These are phyloP conservation scores for Exophiala dermatitidis DNA, from an alignment of 2,329 filamentous ascomycete species.

Conservation along the genomic window DNA sequence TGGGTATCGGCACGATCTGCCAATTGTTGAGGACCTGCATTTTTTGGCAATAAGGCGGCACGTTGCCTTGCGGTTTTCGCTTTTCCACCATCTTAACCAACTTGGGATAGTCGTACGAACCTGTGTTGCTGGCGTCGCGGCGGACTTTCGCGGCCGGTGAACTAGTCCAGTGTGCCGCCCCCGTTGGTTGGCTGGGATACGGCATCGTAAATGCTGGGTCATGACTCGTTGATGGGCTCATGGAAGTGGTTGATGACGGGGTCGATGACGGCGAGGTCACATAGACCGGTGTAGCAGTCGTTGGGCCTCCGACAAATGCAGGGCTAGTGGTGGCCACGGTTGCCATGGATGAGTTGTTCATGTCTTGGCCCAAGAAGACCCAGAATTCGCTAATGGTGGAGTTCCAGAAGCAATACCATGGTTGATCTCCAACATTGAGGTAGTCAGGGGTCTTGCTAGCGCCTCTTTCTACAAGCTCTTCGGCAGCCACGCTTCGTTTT, in stretches of 20 bases:
- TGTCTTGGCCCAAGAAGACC: conserved; percentile 54
- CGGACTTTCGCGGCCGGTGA: conserved; percentile 12
- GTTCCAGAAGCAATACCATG: conserved; percentile 67
- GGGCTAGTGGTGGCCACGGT: conserved; percentile 22
- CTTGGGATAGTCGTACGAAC: conserved; percentile 43
- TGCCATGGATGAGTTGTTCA: conserved; percentile 28
- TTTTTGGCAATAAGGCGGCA: conserved; percentile 53
- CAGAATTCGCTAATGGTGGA: conserved; percentile 59
- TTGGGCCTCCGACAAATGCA: conserved; percentile 11
- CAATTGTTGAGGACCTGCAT: conserved; percentile 54
- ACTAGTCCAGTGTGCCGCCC: conserved; percentile 18
- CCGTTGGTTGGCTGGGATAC: conserved; percentile 17
- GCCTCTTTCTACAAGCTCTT: conserved; percentile 16
- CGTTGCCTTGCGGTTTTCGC: conserved; percentile 41
- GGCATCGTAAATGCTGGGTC: conserved; percentile 25
- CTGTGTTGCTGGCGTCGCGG: conserved; percentile 24
- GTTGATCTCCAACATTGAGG: conserved; percentile 50
- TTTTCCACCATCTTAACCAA: conserved; percentile 61
- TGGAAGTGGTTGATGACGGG: not conserved
- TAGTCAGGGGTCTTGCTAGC: conserved; percentile 35
- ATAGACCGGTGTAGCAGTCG: conserved; percentile 11
- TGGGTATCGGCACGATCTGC: conserved; percentile 33
- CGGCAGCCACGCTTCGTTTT: conserved; percentile 27
- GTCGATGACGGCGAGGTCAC: not conserved
- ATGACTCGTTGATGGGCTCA: conserved; percentile 8